Conservation (phyloP, 108 stramenopile genomes). For the Chaetoceros tenuissimus region DNA sequence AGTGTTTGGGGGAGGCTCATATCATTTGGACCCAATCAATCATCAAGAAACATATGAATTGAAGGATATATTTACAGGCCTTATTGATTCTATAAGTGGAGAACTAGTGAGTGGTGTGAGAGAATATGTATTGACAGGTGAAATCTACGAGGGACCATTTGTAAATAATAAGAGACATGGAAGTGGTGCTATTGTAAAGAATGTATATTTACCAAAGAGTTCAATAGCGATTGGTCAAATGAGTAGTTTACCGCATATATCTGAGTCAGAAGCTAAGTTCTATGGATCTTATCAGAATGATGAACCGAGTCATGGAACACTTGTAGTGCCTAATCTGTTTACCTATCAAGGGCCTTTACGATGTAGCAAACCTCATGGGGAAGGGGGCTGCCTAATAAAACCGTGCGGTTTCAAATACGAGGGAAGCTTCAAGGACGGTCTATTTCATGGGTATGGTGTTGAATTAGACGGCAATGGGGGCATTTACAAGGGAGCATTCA, state of each 20-base stretch:
- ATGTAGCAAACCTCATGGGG: slow-evolving; percentile 16
- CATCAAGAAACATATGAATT: no score
- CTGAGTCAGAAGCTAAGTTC: slow-evolving; percentile 12
- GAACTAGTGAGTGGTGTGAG: slow-evolving; percentile 20
- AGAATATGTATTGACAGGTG: slow-evolving; percentile 12
- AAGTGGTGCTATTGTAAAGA: slow-evolving; percentile 4
- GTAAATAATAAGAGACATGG: slow-evolving; percentile 5
- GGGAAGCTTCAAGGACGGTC: slow-evolving; percentile 20
- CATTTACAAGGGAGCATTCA: slow-evolving; percentile 22
- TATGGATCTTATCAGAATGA: slow-evolving; percentile 25
- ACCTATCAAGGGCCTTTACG: slow-evolving; percentile 6
- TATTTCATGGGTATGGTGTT: slow-evolving; percentile 19
- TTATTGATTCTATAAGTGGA: slow-evolving; percentile 26
- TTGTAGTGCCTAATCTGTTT: slow-evolving; percentile 9
- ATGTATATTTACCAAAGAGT: slow-evolving; percentile 1
- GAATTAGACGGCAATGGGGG: slow-evolving; percentile 12
- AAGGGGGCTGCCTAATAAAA: slow-evolving; percentile 9
- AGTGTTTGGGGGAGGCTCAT: no score
- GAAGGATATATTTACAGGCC: slow-evolving; percentile 20
- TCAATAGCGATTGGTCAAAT: neutral
- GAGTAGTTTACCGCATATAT: slow-evolving; percentile 4
- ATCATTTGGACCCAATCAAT: no score
- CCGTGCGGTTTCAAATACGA: slow-evolving; percentile 19
- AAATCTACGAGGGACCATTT: slow-evolving; percentile 27
- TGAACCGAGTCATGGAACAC: slow-evolving; percentile 14